Evolutionary conservation across 768 basidiomycete genomes (phyloP).

Genomic region (Jaapia argillacea): DNA sequence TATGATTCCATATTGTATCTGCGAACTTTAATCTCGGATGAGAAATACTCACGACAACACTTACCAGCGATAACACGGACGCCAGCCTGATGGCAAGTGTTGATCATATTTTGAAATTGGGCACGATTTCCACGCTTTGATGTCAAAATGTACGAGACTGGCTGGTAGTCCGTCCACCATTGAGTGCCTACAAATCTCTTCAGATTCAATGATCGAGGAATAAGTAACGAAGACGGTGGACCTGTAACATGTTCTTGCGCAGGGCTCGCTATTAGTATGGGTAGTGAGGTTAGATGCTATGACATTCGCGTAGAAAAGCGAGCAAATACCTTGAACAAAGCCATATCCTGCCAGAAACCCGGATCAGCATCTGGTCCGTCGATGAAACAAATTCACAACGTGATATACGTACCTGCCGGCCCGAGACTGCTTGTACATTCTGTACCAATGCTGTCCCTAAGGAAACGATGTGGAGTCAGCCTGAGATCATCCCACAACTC

Average conservation of each 20-base stretch:
- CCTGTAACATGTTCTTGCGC: conserved; percentile 12
- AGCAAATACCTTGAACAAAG: conserved; percentile 15
- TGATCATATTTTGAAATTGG: conserved; percentile 25
- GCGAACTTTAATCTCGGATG: neutral
- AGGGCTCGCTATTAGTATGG: conserved; percentile 3
- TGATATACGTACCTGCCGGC: conserved; percentile 7
- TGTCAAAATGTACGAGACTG: conserved; percentile 15
- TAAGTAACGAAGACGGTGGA: neutral
- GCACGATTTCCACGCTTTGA: conserved; percentile 13
- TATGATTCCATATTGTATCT: conserved; percentile 16
- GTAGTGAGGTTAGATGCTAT: neutral
- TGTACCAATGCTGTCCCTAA: conserved; percentile 11
- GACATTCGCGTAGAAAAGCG: neutral
- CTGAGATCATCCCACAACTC: neutral
- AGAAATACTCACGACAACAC: neutral
- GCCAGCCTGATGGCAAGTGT: conserved; percentile 41
- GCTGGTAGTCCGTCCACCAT: conserved; percentile 23
- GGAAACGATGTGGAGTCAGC: neutral
- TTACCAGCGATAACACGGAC: conserved; percentile 43
- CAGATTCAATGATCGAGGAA: neutral
- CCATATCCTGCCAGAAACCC: conserved; percentile 13
- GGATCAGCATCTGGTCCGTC: too few relatives aligned
- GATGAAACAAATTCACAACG: conserved; percentile 1
- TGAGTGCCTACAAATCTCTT: conserved; percentile 5
- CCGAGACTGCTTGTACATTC: conserved; percentile 18